Base-by-base conservation (phyloP, 179 eudicot genomes). In the Corrigiola litoralis region DNA sequence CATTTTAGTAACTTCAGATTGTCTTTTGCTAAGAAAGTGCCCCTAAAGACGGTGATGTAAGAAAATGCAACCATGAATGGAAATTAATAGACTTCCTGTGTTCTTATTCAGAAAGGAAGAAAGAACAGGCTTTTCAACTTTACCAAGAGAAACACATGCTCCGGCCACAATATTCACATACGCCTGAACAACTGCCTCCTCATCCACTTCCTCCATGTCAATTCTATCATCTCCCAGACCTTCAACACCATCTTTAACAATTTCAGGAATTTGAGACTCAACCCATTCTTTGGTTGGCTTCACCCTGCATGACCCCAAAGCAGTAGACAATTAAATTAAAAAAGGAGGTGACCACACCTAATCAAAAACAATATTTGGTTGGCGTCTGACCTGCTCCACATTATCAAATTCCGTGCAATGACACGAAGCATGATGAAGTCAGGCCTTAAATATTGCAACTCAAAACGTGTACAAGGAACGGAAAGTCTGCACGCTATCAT, bases 381-480 rank as follows among this genome's bases (percentile, higher is more conserved):
- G 16, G 40, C 45, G 38, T 50, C 69, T 55, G 24, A 92, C 99
- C 99, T 95, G 94, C 84, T 91, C 99, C 99, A 91, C 82, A 82
- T 78, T 71, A 91, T 87, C 77, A 95, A 75, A 77, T 85, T 91
- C 66, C 87, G 87, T 66, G 99, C 96, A 78, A 95, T 85, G 56
- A 95, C 88, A 49, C 95, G 95, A 61, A 95, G 95, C 97, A 95
- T 80, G 66, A 95, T 85, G 82, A 95, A 91, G 69, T 95, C 97
- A 10, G 99, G 97, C 79, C 99, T 88, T 64, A 91, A 82, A 71
- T 88, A 91, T 66, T 91, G 99, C 87, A 95, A 72, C 59, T 85
- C 95, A 75, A 91, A 95, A 66, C 77, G 80, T 32, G 97, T 91
- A 76, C 71, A 60, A 23, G 99, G 99, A 49, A 95, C 81, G 58